Conservation (phyloP, 148 eudicot genomes). For the Drosera capensis region DNA sequence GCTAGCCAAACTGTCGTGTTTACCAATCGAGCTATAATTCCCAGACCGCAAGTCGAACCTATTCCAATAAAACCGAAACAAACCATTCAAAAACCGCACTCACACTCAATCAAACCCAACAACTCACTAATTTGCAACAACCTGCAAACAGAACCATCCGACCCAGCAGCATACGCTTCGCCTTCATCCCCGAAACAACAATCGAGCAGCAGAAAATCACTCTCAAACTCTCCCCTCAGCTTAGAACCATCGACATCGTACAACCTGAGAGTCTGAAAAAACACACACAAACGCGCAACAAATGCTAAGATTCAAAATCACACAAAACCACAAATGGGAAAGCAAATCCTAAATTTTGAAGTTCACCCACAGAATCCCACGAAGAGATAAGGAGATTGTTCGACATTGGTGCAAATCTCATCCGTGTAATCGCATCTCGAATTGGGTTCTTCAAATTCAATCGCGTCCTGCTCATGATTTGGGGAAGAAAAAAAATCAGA, state of each 20-base stretch:
- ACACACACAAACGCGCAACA: background rate
- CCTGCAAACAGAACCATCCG: constrained; percentile 62
- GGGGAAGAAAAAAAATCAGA: no score
- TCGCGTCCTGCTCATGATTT: background rate
- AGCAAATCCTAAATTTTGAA: no score
- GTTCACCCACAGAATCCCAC: constrained; percentile 73
- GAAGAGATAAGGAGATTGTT: constrained; percentile 77
- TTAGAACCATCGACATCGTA: constrained; percentile 40
- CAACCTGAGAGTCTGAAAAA: constrained; percentile 59
- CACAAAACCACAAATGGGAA: background rate
- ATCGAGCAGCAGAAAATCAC: constrained; percentile 54
- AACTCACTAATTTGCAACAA: constrained; percentile 4
- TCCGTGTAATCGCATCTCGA: constrained; percentile 51
- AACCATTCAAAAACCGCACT: constrained; percentile 1
- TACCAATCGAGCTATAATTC: constrained; percentile 29
- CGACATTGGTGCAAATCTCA: constrained; percentile 58
- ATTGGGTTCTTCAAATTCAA: constrained; percentile 42
- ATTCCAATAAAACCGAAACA: constrained; percentile 3
- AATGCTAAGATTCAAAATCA: background rate
- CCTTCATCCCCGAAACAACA: constrained; percentile 55
- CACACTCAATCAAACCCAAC: background rate
- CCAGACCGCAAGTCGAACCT: constrained; percentile 73
- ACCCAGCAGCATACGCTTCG: constrained; percentile 38
- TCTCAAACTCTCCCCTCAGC: constrained; percentile 39
- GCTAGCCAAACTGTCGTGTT: constrained; percentile 54